Conservation (phyloP, 805 yeast species). For the Wickerhamia fluorescens region DNA sequence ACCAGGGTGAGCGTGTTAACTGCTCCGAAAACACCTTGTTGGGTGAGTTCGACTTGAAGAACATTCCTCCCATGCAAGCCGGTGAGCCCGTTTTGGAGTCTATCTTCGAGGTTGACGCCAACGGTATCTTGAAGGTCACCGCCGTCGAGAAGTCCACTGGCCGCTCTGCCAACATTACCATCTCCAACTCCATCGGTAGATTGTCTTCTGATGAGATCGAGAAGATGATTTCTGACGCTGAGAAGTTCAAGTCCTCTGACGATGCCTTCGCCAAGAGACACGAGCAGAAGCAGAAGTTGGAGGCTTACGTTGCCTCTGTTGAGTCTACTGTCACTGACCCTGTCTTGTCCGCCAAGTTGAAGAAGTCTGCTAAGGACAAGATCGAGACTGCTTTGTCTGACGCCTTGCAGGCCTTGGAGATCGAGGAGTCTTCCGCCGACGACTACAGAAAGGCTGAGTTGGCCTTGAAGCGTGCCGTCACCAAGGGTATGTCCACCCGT, state of each 20-base stretch:
- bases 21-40: slow-evolving; percentile 44
- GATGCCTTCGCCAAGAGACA: slow-evolving; percentile 99
- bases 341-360: slow-evolving; percentile 92
- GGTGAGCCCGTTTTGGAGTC: slow-evolving; percentile 46
- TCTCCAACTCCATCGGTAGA: slow-evolving; percentile 45
- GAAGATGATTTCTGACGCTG: slow-evolving; percentile 43
- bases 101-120: slow-evolving; percentile 44
- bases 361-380: slow-evolving; percentile 95
- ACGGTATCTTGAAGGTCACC: slow-evolving; percentile 45
- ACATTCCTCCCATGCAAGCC: slow-evolving; percentile 45
- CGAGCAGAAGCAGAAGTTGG: slow-evolving; percentile 98
- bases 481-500: slow-evolving; percentile 99
- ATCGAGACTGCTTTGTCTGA: slow-evolving; percentile 97
- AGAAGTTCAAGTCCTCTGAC: slow-evolving; percentile 87
- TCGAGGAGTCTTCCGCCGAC: slow-evolving; percentile 94
- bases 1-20: slow-evolving; percentile 48
- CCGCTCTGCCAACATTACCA: slow-evolving; percentile 44
- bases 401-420: slow-evolving; percentile 95
- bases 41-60: slow-evolving; percentile 46
- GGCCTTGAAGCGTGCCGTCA: slow-evolving; percentile 97
- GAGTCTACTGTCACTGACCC: slow-evolving; percentile 98
- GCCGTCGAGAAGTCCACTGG: slow-evolving; percentile 45
- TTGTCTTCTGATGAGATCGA: slow-evolving; percentile 43
- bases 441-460: slow-evolving; percentile 99
- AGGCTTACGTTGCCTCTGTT: slow-evolving; percentile 86